Conservation (phyloP, 345 rosid species). For the Erodium maritimum region DNA sequence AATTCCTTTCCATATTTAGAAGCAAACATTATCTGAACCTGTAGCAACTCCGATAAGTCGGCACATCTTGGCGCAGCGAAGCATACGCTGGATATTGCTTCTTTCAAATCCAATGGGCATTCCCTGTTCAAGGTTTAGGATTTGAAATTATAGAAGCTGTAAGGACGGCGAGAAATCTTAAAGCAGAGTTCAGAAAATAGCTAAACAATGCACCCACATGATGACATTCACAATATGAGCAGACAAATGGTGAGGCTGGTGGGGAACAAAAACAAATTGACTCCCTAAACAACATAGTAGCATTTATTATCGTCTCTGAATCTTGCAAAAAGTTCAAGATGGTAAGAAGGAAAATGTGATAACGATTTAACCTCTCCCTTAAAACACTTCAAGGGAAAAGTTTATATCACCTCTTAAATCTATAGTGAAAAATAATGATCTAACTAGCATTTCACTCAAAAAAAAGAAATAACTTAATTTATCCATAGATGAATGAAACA, state of each 20-base stretch:
- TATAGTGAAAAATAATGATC: neutral
- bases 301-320: neutral
- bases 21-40: slow-evolving; percentile 75
- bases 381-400: neutral
- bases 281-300: neutral
- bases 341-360: neutral
- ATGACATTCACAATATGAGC: neutral
- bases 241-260: neutral
- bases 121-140: slow-evolving; percentile 44
- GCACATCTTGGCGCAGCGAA: slow-evolving; percentile 99
- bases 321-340: neutral
- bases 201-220: neutral
- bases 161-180: neutral
- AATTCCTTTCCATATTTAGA: slow-evolving; percentile 86
- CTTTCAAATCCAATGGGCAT: slow-evolving; percentile 91
- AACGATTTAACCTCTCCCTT: neutral
- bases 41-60: slow-evolving; percentile 79
- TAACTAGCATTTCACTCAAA: neutral
- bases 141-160: neutral
- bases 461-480: neutral
- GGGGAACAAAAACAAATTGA: neutral
- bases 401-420: neutral
- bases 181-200: neutral
- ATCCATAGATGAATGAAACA: neutral
- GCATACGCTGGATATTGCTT: slow-evolving; percentile 85